These are phyloP conservation scores for Teratosphaeria viscida DNA, from an alignment of 2,329 filamentous ascomycete species.

Conservation along the genomic window DNA sequence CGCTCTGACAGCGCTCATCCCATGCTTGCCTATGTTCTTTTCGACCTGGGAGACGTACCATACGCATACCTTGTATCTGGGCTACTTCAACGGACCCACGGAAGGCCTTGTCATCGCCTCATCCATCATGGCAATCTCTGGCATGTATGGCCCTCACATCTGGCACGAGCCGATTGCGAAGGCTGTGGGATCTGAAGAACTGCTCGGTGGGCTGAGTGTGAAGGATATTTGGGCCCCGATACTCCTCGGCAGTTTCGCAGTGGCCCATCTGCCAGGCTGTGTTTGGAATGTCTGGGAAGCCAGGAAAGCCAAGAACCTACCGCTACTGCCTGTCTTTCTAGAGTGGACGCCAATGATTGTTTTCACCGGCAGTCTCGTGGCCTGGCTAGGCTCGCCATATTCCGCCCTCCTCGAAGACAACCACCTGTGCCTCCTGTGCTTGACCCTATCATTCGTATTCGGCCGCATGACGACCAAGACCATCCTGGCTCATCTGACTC, in stretches of 20 bases:
- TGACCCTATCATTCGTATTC: slow-evolving; percentile 94
- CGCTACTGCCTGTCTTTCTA: slow-evolving; percentile 72
- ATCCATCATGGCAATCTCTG: slow-evolving; percentile 73
- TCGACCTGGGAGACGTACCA: slow-evolving; percentile 99
- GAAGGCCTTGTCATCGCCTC: slow-evolving; percentile 89
- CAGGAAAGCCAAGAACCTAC: slow-evolving; percentile 58
- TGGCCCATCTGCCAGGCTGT: slow-evolving; percentile 74
- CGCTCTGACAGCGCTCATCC: slow-evolving; percentile 82
- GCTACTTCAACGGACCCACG: slow-evolving; percentile 93
- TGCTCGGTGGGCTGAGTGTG: slow-evolving; percentile 63
- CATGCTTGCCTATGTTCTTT: slow-evolving; percentile 96
- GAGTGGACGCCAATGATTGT: slow-evolving; percentile 90
- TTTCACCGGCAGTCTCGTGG: slow-evolving; percentile 62
- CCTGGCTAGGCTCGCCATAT: slow-evolving; percentile 85
- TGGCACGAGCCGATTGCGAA: slow-evolving; percentile 69
- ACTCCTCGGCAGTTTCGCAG: slow-evolving; percentile 35
- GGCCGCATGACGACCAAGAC: slow-evolving; percentile 98
- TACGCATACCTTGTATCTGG: slow-evolving; percentile 91
- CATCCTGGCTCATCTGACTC: slow-evolving; percentile 87
- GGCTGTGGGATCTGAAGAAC: slow-evolving; percentile 51
- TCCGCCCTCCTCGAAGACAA: slow-evolving; percentile 73
- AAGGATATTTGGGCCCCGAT: slow-evolving; percentile 76
- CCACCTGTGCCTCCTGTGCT: slow-evolving; percentile 80
- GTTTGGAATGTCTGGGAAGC: slow-evolving; percentile 75
- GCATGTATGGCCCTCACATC: slow-evolving; percentile 76